Evolutionary conservation across 345 rosid species (phyloP), one percentile per base, ranked within the genome.

Genomic region (Draba incana): DNA sequence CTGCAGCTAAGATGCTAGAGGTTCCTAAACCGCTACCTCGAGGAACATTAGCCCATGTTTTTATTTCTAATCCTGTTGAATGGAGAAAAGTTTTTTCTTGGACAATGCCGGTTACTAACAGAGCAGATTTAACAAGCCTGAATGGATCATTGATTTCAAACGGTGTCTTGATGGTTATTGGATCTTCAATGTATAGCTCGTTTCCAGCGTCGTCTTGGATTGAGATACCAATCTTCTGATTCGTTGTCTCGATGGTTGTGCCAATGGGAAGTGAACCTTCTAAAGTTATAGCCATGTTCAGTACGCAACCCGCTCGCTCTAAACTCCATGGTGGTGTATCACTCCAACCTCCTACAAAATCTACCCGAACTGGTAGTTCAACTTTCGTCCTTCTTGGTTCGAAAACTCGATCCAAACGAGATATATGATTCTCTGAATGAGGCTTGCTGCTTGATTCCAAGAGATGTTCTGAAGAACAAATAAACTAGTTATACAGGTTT

Each of bases 261-360:
- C 99, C 96, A 52, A 94, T 85, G 14, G 97, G 99, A 77, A 83
- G 99, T 71, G 86, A 84, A 71, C 84, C 88, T 70, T 85, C 96
- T 73, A 94, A 62, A 52, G 84, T 80, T 76, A 94, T 79, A 66
- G 99, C 92, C 96, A 94, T 87, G 78, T 91, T 94, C 54, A 91
- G 81, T 76, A 94, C 97, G 62, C 81, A 84, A n/a, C 97, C 97
- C 51, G 92, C 86, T 57, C 99, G 96, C 83, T 94, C 97, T 77
- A 91, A 75, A 79, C 97, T 90, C 96, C 97, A 90, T 47, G 97
- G 98, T 71, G 98, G 98, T 74, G 98, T 93, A 62, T 90, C 98
- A 63, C 97, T 94, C 99, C 97, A 94, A 53, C 99, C 96, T 47
- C 99, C 99, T 44, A 83, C 97, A 84, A 94, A 91, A 74, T 94